phyloP scores from a whole-genome alignment of 768 basidiomycete genomes.

The Boletus barrowsii region DNA sequence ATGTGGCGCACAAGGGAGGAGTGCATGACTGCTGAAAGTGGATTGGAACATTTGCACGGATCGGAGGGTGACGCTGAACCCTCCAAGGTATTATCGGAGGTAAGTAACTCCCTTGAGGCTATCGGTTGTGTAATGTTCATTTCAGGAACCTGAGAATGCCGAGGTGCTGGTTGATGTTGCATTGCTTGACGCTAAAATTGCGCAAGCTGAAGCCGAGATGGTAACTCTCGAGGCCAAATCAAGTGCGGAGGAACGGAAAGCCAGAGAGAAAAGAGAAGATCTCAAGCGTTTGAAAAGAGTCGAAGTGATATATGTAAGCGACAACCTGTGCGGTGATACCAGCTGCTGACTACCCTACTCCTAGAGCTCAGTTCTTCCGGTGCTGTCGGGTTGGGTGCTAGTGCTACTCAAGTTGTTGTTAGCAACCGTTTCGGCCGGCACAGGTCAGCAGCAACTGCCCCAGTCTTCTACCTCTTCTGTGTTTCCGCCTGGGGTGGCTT shows the following conservation, averaged over 20 bases:
- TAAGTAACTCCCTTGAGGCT: slow-evolving; percentile 15
- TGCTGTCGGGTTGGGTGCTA: slow-evolving; percentile 86
- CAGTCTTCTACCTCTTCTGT: slow-evolving; percentile 66
- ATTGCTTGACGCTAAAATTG: slow-evolving; percentile 67
- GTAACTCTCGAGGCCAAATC: slow-evolving; percentile 51
- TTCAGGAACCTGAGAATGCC: slow-evolving; percentile 54
- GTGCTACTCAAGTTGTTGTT: slow-evolving; percentile 90
- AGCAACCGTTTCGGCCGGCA: slow-evolving; percentile 87
- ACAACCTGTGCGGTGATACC: background rate
- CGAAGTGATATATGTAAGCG: slow-evolving; percentile 89
- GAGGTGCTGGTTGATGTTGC: slow-evolving; percentile 75
- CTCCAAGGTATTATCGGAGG: slow-evolving; percentile 45
- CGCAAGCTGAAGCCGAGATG: slow-evolving; percentile 58
- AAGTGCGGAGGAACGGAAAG: slow-evolving; percentile 52
- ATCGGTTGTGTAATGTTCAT: slow-evolving; percentile 1
- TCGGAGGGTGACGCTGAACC: slow-evolving; percentile 55
- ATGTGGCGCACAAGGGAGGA: slow-evolving; percentile 97
- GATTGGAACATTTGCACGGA: slow-evolving; percentile 77
- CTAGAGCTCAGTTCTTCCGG: slow-evolving; percentile 80
- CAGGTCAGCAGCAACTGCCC: slow-evolving; percentile 50
- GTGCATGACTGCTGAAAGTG: slow-evolving; percentile 91
- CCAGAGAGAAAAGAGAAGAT: slow-evolving; percentile 71
- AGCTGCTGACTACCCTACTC: slow-evolving; percentile 1
- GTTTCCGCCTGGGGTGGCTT: slow-evolving; percentile 68
- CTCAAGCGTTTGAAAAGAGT: slow-evolving; percentile 84